Conservation (phyloP, 331 rosid species). For the Acacia concinna region DNA sequence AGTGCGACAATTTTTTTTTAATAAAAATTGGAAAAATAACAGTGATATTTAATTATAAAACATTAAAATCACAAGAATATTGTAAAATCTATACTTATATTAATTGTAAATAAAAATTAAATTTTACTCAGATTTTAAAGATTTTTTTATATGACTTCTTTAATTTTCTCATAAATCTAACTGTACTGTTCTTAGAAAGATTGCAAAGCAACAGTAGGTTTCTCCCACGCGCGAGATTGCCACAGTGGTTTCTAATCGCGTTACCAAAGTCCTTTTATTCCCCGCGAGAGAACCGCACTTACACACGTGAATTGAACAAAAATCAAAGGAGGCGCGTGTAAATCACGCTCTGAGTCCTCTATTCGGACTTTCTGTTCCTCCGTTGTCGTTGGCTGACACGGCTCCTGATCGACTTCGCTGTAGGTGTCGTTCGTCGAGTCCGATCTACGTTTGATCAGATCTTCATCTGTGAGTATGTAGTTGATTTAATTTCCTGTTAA, state of each 20-base stretch:
- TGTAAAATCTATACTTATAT: too few species aligned
- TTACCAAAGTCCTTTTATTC: background rate
- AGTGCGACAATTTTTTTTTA: too few species aligned
- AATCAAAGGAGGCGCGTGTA: background rate
- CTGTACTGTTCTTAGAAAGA: background rate
- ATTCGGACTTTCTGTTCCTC: background rate
- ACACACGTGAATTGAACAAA: background rate
- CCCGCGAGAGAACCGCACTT: background rate
- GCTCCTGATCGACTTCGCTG: background rate
- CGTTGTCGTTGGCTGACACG: background rate
- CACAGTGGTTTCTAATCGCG: background rate
- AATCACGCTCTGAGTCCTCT: background rate
- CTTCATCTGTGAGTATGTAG: slow-evolving; percentile 18
- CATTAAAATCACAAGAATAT: too few species aligned
- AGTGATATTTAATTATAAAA: too few species aligned
- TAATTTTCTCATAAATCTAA: too few species aligned
- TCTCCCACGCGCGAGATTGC: background rate
- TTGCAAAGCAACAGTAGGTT: too few species aligned
- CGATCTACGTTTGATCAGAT: slow-evolving; percentile 25
- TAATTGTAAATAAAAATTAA: too few species aligned
- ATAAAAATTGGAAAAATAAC: too few species aligned
- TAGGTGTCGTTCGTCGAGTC: background rate
- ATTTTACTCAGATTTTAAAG: too few species aligned
- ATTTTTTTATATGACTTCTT: too few species aligned
- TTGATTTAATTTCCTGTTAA: background rate